Evolutionary conservation across 2,329 filamentous ascomycete genomes (phyloP).

Genomic region (Scolecobasidium constrictum): DNA sequence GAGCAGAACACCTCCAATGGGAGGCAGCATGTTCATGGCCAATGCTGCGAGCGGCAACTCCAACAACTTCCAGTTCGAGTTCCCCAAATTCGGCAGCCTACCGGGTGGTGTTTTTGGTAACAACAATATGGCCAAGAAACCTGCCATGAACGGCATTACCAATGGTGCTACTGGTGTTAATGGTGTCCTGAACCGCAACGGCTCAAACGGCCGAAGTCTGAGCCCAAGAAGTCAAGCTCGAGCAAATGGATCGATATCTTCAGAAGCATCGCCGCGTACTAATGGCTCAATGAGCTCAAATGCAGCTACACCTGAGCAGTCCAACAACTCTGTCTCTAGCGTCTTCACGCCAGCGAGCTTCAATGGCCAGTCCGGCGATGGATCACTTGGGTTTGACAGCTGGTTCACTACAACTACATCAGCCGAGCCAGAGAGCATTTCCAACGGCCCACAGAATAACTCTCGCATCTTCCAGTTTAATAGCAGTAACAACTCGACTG

Average conservation of each 20-base stretch:
- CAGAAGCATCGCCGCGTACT: constrained; percentile 18
- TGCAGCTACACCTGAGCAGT: not conserved
- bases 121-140: constrained; percentile 18
- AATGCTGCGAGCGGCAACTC: constrained; percentile 19
- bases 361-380: constrained; percentile 10
- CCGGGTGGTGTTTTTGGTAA: constrained; percentile 44
- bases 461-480: constrained; percentile 41
- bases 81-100: constrained; percentile 81
- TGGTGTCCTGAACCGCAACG: constrained; percentile 19
- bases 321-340: constrained; percentile 33
- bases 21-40: constrained; percentile 31
- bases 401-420: constrained; percentile 7
- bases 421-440: constrained; percentile 13
- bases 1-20: constrained; percentile 35
- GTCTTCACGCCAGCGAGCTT: constrained; percentile 45
- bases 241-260: constrained; percentile 14
- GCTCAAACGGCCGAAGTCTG: constrained; percentile 21
- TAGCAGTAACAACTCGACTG: constrained; percentile 31
- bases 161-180: constrained; percentile 5
- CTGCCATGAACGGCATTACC: constrained; percentile 13
- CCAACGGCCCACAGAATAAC: constrained; percentile 30
- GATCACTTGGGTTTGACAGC: not conserved
- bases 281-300: constrained; percentile 10
- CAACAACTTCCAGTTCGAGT: constrained; percentile 85
- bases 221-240: constrained; percentile 23